Base-by-base conservation (phyloP, 1,284 basidiomycete genomes). In the Entoloma clypeatum region DNA sequence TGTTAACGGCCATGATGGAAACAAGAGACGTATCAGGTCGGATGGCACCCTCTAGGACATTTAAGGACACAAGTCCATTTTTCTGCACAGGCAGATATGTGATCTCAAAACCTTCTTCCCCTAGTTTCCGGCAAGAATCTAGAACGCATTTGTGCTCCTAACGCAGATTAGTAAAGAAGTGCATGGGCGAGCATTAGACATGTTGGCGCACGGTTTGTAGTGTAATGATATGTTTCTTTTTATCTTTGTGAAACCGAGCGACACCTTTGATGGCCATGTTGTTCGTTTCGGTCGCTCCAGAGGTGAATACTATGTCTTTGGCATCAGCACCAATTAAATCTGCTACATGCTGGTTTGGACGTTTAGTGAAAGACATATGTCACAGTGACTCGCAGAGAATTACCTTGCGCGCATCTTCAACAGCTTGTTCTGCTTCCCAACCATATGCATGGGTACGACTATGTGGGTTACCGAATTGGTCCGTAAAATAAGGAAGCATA, bases 141-240 rank as follows among this genome's bases (percentile, higher is more conserved):
- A 99, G 77, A 0, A 99, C 96, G 61, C 96, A 99, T 75, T 99
- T 99, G 72, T 99, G 96, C 65, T 99, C 96, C 93, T 95, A 57
- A 2, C 23, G 16, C 46, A 59, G 41, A 30, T 27, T 19, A 21
- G 42, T 28, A 48, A 41, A 22, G 27, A 39, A 33, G 7, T 32
- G 32, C 34, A 46, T 31, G n/a, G 36, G 38, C 10, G 33, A 24
- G 39, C 29, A 26, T 30, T 26, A 24, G 25, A 34, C 7, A 36
- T 24, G 39, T 17, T 5, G 24, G 68, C 79, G 54, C 44, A 90
- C 91, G 5, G 92, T 95, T 58, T 94, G 92, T 0, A 86, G 87
- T 1, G 92, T 95, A 52, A 95, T 93, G 37, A 96, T 77, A 59
- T 96, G 93, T 55, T 70, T 81, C 64, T 92, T 92, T 66, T 89